Evolutionary conservation across 2,329 filamentous ascomycete species (phyloP).

Genomic region (Penicillium sp.): DNA sequence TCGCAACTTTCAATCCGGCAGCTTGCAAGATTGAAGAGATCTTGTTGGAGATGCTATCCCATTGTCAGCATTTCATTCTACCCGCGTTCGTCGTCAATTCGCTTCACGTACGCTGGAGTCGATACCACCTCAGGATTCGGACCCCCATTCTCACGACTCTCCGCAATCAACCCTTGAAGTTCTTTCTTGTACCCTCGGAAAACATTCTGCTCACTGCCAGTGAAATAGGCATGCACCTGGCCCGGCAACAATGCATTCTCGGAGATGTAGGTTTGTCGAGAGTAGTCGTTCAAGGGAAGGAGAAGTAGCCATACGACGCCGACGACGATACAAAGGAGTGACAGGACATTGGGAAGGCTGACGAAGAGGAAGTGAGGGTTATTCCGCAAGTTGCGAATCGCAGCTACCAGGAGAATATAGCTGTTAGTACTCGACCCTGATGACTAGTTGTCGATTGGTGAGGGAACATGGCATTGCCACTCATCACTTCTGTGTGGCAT

Average conservation of each 20-base stretch:
- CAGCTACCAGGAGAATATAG: conserved; percentile 33
- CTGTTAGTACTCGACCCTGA: conserved; percentile 23
- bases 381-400: conserved; percentile 63
- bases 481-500: neutral
- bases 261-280: conserved; percentile 89
- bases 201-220: conserved; percentile 92
- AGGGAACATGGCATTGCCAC: neutral
- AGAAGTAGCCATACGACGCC: conserved; percentile 89
- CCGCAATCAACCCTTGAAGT: conserved; percentile 57
- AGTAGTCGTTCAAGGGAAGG: conserved; percentile 87
- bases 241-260: conserved; percentile 95
- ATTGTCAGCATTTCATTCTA: conserved; percentile 21
- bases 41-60: conserved; percentile 61
- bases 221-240: conserved; percentile 97
- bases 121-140: conserved; percentile 25
- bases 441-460: conserved; percentile 3
- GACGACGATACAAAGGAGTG: conserved; percentile 78
- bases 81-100: neutral
- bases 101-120: conserved; percentile 31
- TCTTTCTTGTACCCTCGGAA: conserved; percentile 89
- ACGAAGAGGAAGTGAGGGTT: conserved; percentile 72
- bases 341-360: conserved; percentile 86
- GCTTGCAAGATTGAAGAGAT: conserved; percentile 75
- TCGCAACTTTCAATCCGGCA: conserved; percentile 81
- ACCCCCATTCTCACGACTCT: conserved; percentile 33